Conservation (phyloP, 1,284 basidiomycete genomes). For the Somion occarium region DNA sequence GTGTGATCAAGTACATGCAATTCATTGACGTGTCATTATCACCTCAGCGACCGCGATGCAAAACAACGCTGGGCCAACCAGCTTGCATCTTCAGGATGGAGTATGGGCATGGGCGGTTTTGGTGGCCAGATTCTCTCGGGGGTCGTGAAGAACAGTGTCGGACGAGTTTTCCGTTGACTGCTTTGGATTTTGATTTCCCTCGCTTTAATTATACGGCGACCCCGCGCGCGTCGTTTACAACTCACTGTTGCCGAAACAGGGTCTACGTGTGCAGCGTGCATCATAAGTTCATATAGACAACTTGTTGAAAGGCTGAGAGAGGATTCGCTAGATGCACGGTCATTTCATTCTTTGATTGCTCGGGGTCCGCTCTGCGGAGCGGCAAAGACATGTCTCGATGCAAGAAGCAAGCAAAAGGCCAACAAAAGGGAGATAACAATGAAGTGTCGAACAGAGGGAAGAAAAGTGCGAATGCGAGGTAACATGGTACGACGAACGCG, state of each 20-base stretch:
- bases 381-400: conserved; percentile 13
- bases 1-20: neutral
- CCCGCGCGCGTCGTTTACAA: too few relatives aligned
- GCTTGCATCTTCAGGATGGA: conserved; percentile 59
- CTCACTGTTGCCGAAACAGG: too few relatives aligned
- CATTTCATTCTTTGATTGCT: too few relatives aligned
- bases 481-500: neutral
- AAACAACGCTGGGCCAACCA: conserved; percentile 80
- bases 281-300: neutral
- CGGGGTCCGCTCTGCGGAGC: conserved; percentile 27
- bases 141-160: conserved; percentile 77
- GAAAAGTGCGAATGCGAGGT: neutral
- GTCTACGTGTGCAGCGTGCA: too few relatives aligned
- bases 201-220: too few relatives aligned
- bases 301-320: neutral
- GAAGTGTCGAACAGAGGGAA: neutral
- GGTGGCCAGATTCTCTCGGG: conserved; percentile 78
- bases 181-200: conserved; percentile 1
- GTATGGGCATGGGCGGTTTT: conserved; percentile 63
- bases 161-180: conserved; percentile 59
- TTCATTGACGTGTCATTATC: neutral
- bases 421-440: neutral
- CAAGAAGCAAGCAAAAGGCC: neutral
- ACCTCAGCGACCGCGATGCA: conserved; percentile 76
- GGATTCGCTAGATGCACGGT: too few relatives aligned